These are phyloP conservation scores for Tripidium arundinaceum DNA, from an alignment of 202 grass and related monocot species.

Conservation along the genomic window DNA sequence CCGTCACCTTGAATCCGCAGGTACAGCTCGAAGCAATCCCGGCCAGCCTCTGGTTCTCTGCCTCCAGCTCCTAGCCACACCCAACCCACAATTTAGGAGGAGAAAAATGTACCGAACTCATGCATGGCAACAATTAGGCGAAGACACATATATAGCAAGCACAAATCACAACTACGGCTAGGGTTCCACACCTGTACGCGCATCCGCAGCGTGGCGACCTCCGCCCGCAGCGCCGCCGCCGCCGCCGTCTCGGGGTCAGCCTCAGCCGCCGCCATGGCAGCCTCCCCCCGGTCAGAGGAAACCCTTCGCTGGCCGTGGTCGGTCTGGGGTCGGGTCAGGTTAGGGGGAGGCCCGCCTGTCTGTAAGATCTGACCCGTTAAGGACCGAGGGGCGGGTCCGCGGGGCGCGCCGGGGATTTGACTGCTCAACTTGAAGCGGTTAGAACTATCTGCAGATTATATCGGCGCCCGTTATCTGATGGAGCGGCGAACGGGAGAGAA, in stretches of 20 bases:
- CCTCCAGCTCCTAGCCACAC: constrained; percentile 67
- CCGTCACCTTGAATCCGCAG: constrained; percentile 56
- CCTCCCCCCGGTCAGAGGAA: constrained; percentile 10
- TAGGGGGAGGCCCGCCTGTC: background rate
- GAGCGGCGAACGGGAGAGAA: background rate
- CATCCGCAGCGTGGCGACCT: constrained; percentile 29
- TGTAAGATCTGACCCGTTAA: background rate
- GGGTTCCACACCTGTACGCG: constrained; percentile 29
- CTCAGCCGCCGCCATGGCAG: constrained; percentile 29
- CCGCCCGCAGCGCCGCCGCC: constrained; percentile 11
- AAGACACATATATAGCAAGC: background rate
- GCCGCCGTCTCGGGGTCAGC: constrained; percentile 3
- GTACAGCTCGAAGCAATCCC: constrained; percentile 43
- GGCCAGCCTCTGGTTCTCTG: constrained; percentile 54
- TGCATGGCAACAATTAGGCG: background rate
- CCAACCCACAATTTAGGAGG: background rate
- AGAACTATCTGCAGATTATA: background rate
- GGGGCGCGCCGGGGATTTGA: background rate
- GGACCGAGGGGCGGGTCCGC: background rate
- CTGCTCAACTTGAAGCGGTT: background rate
- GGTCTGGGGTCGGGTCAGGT: background rate
- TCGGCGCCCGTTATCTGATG: background rate
- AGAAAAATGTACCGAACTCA: background rate
- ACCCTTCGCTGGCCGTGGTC: background rate
- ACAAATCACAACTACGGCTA: background rate